Conservation (phyloP, 805 yeast species). For the Pichia membranifaciens region DNA sequence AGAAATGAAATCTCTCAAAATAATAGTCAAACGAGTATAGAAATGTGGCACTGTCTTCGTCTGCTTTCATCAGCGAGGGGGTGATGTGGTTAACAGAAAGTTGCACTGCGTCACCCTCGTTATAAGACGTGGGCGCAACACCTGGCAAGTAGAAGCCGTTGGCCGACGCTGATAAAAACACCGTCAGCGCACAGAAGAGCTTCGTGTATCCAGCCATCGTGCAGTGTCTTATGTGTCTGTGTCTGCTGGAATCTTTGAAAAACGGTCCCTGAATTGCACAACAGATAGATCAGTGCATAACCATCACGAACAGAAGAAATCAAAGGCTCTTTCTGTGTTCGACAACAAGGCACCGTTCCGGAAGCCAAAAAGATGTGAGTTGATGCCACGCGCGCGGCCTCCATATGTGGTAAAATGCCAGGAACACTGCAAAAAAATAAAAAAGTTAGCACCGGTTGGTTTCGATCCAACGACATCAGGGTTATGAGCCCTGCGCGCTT, state of each 20-base stretch:
- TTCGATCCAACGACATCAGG: slow-evolving; percentile 98
- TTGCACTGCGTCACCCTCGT: slow-evolving; percentile 64
- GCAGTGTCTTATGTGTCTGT: not conserved
- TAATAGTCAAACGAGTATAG: slow-evolving; percentile 80
- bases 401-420: too few relatives aligned
- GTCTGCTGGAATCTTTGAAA: too few relatives aligned
- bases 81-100: slow-evolving; percentile 86
- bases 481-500: slow-evolving; percentile 99
- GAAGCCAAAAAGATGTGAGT: not conserved
- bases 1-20: slow-evolving; percentile 76
- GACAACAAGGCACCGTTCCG: not conserved
- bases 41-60: slow-evolving; percentile 43
- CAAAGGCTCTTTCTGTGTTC: too few relatives aligned
- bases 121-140: slow-evolving; percentile 88
- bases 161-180: not conserved
- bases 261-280: not conserved
- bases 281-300: not conserved
- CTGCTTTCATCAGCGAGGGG: slow-evolving; percentile 51
- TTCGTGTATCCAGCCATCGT: slow-evolving; percentile 1
- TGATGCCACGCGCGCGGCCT: not conserved
- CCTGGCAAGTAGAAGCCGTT: slow-evolving; percentile 81
- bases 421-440: slow-evolving; percentile 18
- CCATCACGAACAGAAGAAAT: not conserved
- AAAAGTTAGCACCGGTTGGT: slow-evolving; percentile 81
- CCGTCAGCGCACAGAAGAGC: not conserved